Evolutionary conservation across 2,329 filamentous ascomycete genomes (phyloP), one percentile per base, ranked within the genome.

Genomic region (Orbilia ellipsospora): DNA sequence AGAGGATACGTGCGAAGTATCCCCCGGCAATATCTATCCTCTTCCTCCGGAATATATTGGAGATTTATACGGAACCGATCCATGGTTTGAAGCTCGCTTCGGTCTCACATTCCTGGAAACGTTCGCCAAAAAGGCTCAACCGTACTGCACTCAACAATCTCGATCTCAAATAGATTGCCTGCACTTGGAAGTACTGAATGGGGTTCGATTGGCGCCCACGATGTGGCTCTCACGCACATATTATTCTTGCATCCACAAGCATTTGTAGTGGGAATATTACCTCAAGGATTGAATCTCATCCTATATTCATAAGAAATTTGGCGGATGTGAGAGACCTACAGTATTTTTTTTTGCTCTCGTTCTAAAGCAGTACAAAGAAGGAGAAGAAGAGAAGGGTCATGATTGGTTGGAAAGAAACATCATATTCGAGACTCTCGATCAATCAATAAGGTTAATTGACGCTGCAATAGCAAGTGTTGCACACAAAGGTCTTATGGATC

Each of bases 221-320:
- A 84, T 50, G 83, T 83, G 0, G 84, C 82, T 0, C 78, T 85
- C 13, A 83, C 83, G 1, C 83, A 85, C 70, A 76, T 77, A 0
- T 72, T 67, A 36, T 77, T 75, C 18, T 45, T 80, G 18, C 78
- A 77, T 0, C 54, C 77, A n/a, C 77, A 78, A 31, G 73, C 78
- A 1, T 78, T 75, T 12, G 77, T 85, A 6, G 81, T 85, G 2
- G 84, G 86, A 79, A 84, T 85, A 28, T 77, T 82, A 31, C 84
- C 84, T 1, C 72, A 77, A 1, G 79, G 79, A 4, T 70, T 83
- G n/a, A 76, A 79, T 16, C 79, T 82, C 66, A 81, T 80, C 69
- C 82, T 82, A 0, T 85, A 84, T 75, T n/a, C n/a, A n/a, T n/a
- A n/a, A 80, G 82, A 23, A 85, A 85, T 77, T 64, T 85, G 1